These are phyloP conservation scores for Trichoderma harzianum DNA, from an alignment of 2,329 filamentous ascomycete species.

Conservation along the genomic window DNA sequence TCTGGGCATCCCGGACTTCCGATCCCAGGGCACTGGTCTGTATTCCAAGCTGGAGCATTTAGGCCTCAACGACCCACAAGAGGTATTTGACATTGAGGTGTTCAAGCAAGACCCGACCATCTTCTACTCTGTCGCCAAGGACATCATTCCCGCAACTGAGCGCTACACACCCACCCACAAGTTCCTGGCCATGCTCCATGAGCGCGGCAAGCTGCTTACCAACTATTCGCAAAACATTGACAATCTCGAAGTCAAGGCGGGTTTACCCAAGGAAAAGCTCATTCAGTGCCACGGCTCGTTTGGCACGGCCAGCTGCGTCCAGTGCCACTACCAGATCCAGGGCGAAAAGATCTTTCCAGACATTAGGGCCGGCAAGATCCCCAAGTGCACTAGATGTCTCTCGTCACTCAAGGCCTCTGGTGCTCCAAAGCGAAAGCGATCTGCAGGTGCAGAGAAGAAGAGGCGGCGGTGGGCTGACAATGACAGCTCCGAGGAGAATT, in stretches of 20 bases:
- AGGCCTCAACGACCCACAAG: constrained; percentile 79
- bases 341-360: constrained; percentile 78
- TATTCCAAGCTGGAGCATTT: constrained; percentile 81
- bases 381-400: constrained; percentile 71
- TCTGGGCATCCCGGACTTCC: constrained; percentile 94
- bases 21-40: constrained; percentile 87
- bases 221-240: constrained; percentile 99
- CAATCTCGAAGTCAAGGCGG: constrained; percentile 85
- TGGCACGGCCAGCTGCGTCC: constrained; percentile 83
- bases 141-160: constrained; percentile 78
- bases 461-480: constrained; percentile 36
- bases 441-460: constrained; percentile 40
- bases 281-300: constrained; percentile 97
- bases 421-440: constrained; percentile 36
- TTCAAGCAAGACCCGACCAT: constrained; percentile 84
- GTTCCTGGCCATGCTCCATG: constrained; percentile 86
- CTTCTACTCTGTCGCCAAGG: constrained; percentile 88
- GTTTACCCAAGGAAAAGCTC: constrained; percentile 74
- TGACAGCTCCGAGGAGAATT: constrained; percentile 43
- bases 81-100: constrained; percentile 87
- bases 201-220: constrained; percentile 83
- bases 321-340: constrained; percentile 69
- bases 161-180: constrained; percentile 88
- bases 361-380: constrained; percentile 71
- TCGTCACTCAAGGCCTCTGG: constrained; percentile 42